Base-by-base conservation (phyloP, 1,284 basidiomycete genomes). In the Chalciporus piperatoides region DNA sequence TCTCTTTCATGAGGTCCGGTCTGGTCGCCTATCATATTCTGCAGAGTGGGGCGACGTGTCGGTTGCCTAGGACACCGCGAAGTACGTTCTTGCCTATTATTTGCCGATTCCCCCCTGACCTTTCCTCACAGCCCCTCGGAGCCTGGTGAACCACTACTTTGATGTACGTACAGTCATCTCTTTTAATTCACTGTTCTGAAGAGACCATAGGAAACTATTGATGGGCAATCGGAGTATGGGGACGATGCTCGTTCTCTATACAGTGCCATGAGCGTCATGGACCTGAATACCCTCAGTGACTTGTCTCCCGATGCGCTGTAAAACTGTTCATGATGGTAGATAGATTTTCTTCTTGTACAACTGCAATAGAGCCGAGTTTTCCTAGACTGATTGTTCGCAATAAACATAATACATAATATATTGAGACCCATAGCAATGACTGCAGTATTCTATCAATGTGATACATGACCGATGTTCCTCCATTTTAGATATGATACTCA, bases 101-200 rank as follows among this genome's bases (percentile, higher is more conserved):
- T 2, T 12, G 4, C 1, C 8, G 4, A 17, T n/a, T 42, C 14
- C 14, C 46, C 32, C 17, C 8, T 59, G 23, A 56, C 35, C 32
- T 47, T 25, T 24, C 52, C 40, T 50, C 65, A 48, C 69, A 88
- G 92, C 95, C 25, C 95, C 95, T 49, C 80, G 92, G 53, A 87
- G 86, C 58, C 77, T 95, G 37, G 90, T 91, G 25, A 79, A 86
- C 57, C 93, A 97, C 68, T 99, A 96, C 77, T 98, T 99, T 69
- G 92, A 94, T 67, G 92, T 86, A 51, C 55, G 83, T 71, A 41
- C 36, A 41, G 42, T 23, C 41, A n/a, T 36, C 15, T 27, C 25
- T 27, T 28, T 35, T 24, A 8, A 32, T 25, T 27, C 42, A 14
- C 30, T 40, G 50, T 58, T 49, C 56, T 53, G 19, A 59, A 19